Evolutionary conservation across 2,329 filamentous ascomycete species (phyloP), one percentile per base, ranked within the genome.

Genomic region (Nectriaceae sp.): DNA sequence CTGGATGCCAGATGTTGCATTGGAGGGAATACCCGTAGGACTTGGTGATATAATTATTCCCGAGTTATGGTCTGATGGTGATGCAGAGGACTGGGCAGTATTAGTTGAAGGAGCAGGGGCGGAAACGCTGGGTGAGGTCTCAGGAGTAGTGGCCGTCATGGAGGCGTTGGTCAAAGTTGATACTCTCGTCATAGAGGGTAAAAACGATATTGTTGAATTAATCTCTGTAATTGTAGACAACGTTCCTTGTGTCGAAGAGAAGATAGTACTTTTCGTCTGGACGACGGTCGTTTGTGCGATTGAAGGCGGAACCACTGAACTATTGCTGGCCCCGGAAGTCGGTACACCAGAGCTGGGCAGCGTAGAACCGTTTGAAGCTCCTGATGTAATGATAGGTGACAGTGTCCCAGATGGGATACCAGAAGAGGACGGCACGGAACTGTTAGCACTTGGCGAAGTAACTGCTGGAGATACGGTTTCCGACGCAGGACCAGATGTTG

Each of bases 1-100:
- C 2, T 44, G 50, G 11, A 11, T 33, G 16, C 18, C 31, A 15
- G 46, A 49, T 4, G 44, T 56, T 4, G 38, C 35, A 19, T 47
- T 55, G 33, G 21, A 19, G 11, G 47, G 49, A 21, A 52, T 36
- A n/a, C 42, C 35, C 8, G 42, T 52, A 13, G n/a, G 59, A 51
- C 24, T 19, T 41, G 18, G 46, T 47, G 13, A 45, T 48, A 29
- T n/a, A n/a, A n/a, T n/a, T n/a, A n/a, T n/a, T n/a, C n/a, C n/a
- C n/a, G n/a, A n/a, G n/a, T n/a, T n/a, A n/a, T n/a, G n/a, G n/a
- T n/a, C n/a, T n/a, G n/a, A n/a, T n/a, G n/a, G n/a, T n/a, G n/a
- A n/a, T n/a, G n/a, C n/a, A n/a, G n/a, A n/a, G n/a, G n/a, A n/a
- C n/a, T n/a, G n/a, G n/a, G n/a, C n/a, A n/a, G n/a, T n/a, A n/a